These are phyloP conservation scores for Sporisorium graminicola DNA, from an alignment of 1,284 basidiomycete species.

Conservation along the genomic window DNA sequence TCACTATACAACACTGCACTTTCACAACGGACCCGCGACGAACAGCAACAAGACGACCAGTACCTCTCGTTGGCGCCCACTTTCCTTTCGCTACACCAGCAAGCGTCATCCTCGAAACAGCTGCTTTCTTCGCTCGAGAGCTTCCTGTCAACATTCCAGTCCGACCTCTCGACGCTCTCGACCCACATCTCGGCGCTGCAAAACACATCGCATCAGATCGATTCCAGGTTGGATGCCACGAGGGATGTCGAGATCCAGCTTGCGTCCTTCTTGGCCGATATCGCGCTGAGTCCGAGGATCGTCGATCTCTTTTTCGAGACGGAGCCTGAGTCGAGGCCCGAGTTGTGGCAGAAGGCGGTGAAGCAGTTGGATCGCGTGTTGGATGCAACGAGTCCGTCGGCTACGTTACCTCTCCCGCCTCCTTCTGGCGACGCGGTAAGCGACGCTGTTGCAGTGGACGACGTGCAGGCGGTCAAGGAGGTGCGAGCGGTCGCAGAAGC, in stretches of 20 bases:
- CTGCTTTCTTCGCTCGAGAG: slow-evolving; percentile 82
- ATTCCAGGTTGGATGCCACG: slow-evolving; percentile 83
- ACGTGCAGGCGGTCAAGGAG: slow-evolving; percentile 79
- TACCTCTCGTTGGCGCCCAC: slow-evolving; percentile 24
- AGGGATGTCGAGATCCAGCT: slow-evolving; percentile 87
- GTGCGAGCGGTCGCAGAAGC: slow-evolving; percentile 85
- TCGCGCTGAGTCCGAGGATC: slow-evolving; percentile 84
- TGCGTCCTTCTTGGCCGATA: slow-evolving; percentile 81
- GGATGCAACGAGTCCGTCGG: slow-evolving; percentile 76
- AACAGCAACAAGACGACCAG: slow-evolving; percentile 9
- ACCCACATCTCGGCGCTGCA: slow-evolving; percentile 95
- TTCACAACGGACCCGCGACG: not conserved
- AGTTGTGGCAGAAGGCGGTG: slow-evolving; percentile 81
- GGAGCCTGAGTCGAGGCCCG: slow-evolving; percentile 72
- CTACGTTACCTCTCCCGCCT: not conserved
- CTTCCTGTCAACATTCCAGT: slow-evolving; percentile 94
- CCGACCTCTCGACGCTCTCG: slow-evolving; percentile 90
- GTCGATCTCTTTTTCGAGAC: slow-evolving; percentile 86
- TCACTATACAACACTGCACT: slow-evolving; percentile 25
- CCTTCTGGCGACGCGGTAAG: not conserved
- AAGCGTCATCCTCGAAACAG: slow-evolving; percentile 75
- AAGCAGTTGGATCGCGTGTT: slow-evolving; percentile 83
- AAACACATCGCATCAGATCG: slow-evolving; percentile 87
- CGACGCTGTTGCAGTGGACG: not conserved
- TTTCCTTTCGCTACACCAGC: slow-evolving; percentile 73